Conservation (phyloP, 352 stramenopile genomes). For the Phytophthora litchii region DNA sequence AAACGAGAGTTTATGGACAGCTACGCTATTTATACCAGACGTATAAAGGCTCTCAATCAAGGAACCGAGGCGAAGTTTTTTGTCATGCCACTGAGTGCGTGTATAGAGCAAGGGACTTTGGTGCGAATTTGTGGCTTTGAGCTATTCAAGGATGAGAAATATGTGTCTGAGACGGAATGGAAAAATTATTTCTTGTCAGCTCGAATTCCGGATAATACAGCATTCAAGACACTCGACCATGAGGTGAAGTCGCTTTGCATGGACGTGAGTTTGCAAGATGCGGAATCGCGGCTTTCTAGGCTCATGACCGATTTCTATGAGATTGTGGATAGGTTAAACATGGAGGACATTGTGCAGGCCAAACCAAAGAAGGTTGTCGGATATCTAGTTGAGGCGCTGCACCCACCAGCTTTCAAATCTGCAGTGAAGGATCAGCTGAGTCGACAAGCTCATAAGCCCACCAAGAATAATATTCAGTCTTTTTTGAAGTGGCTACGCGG, state of each 20-base stretch:
- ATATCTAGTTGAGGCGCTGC: conserved; percentile 1
- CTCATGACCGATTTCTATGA: conserved; percentile 11
- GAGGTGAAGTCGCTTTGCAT: conserved; percentile 14
- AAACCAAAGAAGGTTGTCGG: conserved; percentile 13
- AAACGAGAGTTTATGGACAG: conserved; percentile 16
- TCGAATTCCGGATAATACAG: conserved; percentile 13
- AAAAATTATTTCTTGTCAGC: conserved; percentile 15
- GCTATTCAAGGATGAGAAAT: conserved; percentile 12
- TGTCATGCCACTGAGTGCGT: conserved; percentile 16
- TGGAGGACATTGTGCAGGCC: conserved; percentile 8
- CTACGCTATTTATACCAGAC: conserved; percentile 17
- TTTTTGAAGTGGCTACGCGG: conserved; percentile 6
- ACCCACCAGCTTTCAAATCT: background rate
- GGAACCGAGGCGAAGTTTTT: conserved; percentile 13
- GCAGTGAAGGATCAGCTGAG: conserved; percentile 12
- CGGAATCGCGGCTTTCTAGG: conserved; percentile 9
- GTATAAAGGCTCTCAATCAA: conserved; percentile 13
- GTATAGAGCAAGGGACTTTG: conserved; percentile 12
- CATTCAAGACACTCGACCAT: conserved; percentile 15
- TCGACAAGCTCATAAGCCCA: conserved; percentile 6
- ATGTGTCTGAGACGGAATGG: conserved; percentile 9
- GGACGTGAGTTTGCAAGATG: conserved; percentile 1
- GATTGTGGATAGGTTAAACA: conserved; percentile 21
- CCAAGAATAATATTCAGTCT: background rate
- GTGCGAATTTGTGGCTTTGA: conserved; percentile 18